Conservation (phyloP, 306 rosid genomes). For the Vigna trinervia region DNA sequence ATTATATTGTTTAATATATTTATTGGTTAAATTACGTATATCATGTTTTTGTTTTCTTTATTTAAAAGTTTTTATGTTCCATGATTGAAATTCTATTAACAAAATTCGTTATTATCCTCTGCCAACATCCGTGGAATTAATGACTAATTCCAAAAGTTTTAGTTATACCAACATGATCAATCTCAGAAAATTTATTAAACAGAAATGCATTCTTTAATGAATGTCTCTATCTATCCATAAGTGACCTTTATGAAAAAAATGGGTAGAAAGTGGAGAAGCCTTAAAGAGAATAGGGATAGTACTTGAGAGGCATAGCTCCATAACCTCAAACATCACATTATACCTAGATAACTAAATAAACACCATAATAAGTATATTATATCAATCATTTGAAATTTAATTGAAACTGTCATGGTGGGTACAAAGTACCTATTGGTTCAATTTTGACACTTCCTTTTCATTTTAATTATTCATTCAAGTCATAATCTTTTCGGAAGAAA, state of each 20-base stretch:
- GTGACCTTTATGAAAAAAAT: background rate
- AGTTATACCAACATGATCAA: too few relatives aligned
- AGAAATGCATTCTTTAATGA: background rate
- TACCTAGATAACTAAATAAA: background rate
- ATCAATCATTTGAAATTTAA: background rate
- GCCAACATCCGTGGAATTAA: too few relatives aligned
- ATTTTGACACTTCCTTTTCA: slow-evolving; percentile 12
- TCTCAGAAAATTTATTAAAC: too few relatives aligned
- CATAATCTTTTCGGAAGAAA: background rate
- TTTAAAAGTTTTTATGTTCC: too few relatives aligned
- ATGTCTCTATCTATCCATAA: background rate
- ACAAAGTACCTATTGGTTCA: background rate
- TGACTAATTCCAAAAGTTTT: too few relatives aligned
- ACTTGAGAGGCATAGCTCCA: background rate
- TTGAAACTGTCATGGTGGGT: background rate
- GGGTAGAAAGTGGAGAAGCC: background rate
- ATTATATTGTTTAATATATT: too few relatives aligned
- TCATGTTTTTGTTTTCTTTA: too few relatives aligned
- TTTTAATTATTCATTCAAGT: background rate
- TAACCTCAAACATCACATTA: background rate
- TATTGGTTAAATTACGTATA: too few relatives aligned
- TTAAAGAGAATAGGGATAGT: background rate
- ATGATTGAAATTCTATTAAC: too few relatives aligned
- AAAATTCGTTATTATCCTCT: too few relatives aligned
- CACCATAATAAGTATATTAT: background rate